Evolutionary conservation across 1,284 basidiomycete species (phyloP), one percentile per base, ranked within the genome.

Genomic region (Microbotryum lychnidis-dioicae): DNA sequence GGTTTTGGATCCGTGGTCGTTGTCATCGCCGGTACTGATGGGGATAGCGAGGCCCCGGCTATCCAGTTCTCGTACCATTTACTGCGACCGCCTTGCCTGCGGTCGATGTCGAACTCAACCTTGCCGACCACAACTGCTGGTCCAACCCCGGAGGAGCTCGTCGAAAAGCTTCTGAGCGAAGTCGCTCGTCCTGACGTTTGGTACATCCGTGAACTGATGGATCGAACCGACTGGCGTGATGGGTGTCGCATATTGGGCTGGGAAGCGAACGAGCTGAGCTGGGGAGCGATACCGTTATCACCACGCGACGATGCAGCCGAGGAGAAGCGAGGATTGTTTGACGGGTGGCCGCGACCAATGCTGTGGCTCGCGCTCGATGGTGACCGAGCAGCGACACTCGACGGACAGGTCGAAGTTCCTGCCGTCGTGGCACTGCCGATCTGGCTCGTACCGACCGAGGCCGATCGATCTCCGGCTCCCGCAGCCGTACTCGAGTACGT

Each of bases 71-170:
- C 84, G 68, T 86, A 91, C 89, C 89, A 91, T n/a, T 78, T 77
- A n/a, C 64, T 62, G 12, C 86, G 87, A 2, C 57, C 65, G 4
- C 65, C 63, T 68, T 80, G 84, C 55, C 80, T 77, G 51, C 78
- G 79, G 73, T 91, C 88, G 68, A 91, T 86, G 71, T 91, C 87
- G 69, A 91, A 91, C 74, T 91, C 89, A 21, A 91, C 82, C 76
- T 89, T 91, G 56, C 89, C 89, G 33, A 91, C 80, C 62, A 91
- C 84, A 16, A 72, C 69, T 5, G 70, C 59, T 7, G 64, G 55
- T 63, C 65, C 54, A 58, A 67, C 2, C 25, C 56, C 0, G 62
- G 56, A 12, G 56, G 56, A 8, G 47, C 16, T 0, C 56, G 61
- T 21, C 10, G 58, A 46, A 58, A 56, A 58, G 23, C 44, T 50